Base-by-base conservation (phyloP, 106 monocot genomes). In the Cymbidium sinense region DNA sequence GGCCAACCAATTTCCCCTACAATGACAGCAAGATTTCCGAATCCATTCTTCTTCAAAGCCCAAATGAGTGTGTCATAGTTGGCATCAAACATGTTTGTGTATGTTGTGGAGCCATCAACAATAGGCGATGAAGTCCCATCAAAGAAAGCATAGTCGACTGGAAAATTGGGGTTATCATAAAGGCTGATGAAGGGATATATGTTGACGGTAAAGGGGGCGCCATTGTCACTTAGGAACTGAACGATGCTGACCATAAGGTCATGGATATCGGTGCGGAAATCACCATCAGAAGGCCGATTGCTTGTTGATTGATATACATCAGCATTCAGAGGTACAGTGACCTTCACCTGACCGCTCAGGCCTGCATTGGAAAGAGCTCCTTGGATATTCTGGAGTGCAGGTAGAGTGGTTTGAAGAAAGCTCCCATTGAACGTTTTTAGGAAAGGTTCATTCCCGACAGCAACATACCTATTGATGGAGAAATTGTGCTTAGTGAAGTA, bases 131-230 rank as follows among this genome's bases (percentile, higher is more conserved):
- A 17, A 9, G 87, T 27, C 34, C 96, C 93, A 25, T 93, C 89
- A 64, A 95, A 93, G 78, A 95, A 95, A 34, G 96, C 96, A 34
- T 87, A 96, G 44, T 91, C 89, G 11, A 91, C 75, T 9, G 96
- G 96, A 70, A 96, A 96, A 77, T 82, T 86, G 25, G 93, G 83
- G 69, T 93, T 86, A 1, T 71, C 64, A 78, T 96, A 96, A 37
- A 96, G 93, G 77, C 89, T 88, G 73, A 96, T 96, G 82, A 96
- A 96, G 64, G 96, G 96, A 83, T 96, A 96, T 34, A 96, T 93
- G 78, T 96, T 96, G 80, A 91, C 91, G 3, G 89, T 93, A 87
- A 96, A 93, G 4, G 89, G 83, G 28, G 79, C 87, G 4, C 58
- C 87, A 71, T 89, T 96, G 81, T 89, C 87, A 39, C 77, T 89